Conservation (phyloP, 192 early-diverging fungal species). For the Rhizophagus sp. region DNA sequence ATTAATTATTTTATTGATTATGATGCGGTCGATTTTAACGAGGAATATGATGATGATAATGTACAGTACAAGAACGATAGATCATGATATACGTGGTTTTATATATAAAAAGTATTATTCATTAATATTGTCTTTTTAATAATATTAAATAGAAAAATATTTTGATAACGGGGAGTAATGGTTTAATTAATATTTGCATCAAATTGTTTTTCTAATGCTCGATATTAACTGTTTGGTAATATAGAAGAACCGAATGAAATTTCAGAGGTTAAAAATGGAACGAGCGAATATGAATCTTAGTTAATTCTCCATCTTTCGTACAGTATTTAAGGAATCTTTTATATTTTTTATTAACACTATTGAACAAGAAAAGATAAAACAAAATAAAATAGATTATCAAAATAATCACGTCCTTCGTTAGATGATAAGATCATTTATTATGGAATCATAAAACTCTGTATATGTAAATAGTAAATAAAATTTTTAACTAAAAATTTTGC, state of each 20-base stretch:
- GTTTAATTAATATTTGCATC: neutral
- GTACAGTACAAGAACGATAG: constrained; percentile 38
- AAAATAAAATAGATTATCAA: too few species aligned
- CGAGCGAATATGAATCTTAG: neutral
- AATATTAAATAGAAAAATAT: constrained; percentile 13
- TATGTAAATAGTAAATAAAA: too few species aligned
- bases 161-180: constrained; percentile 19
- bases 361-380: too few species aligned
- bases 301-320: too few species aligned
- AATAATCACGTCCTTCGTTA: too few species aligned
- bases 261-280: neutral
- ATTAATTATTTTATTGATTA: constrained; percentile 38
- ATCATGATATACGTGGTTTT: constrained; percentile 28
- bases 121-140: neutral
- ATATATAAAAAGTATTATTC: neutral
- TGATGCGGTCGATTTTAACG: constrained; percentile 40
- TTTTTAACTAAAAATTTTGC: too few species aligned
- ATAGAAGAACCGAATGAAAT: neutral
- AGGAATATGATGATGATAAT: constrained; percentile 41
- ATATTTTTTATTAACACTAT: too few species aligned
- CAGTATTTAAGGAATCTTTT: too few species aligned
- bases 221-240: neutral
- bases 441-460: too few species aligned
- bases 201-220: neutral
- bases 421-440: too few species aligned